These are phyloP conservation scores for Hygrophorus russula DNA, from an alignment of 768 basidiomycete species.

Conservation along the genomic window DNA sequence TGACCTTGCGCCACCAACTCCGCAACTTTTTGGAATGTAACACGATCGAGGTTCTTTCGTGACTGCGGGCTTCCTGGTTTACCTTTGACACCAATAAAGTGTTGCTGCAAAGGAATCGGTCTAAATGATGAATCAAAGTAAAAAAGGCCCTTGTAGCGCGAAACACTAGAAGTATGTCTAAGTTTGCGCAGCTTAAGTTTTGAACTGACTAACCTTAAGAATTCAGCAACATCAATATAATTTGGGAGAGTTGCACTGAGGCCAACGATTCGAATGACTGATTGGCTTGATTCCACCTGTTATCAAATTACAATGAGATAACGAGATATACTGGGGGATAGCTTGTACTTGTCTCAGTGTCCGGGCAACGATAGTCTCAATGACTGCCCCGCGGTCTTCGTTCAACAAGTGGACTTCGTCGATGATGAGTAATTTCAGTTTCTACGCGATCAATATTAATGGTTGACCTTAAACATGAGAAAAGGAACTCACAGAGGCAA, in stretches of 20 bases:
- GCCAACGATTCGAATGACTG: conserved; percentile 91
- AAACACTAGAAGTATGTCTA: conserved; percentile 49
- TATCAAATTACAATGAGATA: not conserved
- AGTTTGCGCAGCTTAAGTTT: not conserved
- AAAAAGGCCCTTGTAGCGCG: conserved; percentile 78
- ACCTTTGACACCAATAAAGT: conserved; percentile 89
- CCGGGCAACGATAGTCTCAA: conserved; percentile 95
- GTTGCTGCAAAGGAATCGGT: conserved; percentile 93
- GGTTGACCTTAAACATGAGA: not conserved
- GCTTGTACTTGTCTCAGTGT: conserved; percentile 73
- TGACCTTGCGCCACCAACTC: conserved; percentile 85
- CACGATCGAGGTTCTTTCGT: conserved; percentile 79
- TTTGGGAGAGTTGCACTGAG: conserved; percentile 95
- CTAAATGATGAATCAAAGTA: conserved; percentile 98
- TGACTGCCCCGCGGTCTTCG: conserved; percentile 95
- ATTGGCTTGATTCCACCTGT: conserved; percentile 93
- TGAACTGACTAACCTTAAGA: conserved; percentile 52
- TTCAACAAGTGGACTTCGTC: conserved; percentile 97
- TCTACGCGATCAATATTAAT: conserved; percentile 31
- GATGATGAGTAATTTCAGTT: conserved; percentile 88
- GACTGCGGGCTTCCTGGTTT: conserved; percentile 65
- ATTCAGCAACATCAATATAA: conserved; percentile 92
- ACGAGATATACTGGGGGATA: not conserved
- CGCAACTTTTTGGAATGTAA: conserved; percentile 84
- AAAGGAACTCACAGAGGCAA: conserved; percentile 63